Base-by-base conservation (phyloP, 176 grass and related monocot genomes). In the Oryza glaberrima region DNA sequence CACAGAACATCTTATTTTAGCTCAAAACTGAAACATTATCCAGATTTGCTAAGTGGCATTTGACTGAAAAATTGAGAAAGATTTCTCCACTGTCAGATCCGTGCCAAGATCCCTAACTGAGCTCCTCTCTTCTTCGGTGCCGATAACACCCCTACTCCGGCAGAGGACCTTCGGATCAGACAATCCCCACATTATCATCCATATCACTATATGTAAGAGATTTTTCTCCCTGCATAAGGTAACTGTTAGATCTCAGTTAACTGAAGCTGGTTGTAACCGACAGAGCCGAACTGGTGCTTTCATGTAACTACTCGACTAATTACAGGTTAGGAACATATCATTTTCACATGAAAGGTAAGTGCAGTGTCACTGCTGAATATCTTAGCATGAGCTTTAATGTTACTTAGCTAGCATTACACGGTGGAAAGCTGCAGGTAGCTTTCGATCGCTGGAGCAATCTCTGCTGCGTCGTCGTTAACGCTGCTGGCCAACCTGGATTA, bases 371-470 rank as follows among this genome's bases (percentile, higher is more conserved):
- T 12, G 17, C 40, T 70, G 75, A 72, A 78, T 65, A 65, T 79
- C 67, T 49, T 49, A 3, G 76, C 46, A 12, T 32, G 41, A 38
- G 41, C 67, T 26, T 49, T 46, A 35, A 30, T 45, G 65, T 34
- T 69, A 41, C 45, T 13, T 75, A 76, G 45, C 65, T 40, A 70
- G 30, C 46, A 70, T 49, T 49, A 19, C 67, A 73, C 19, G 54
- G 67, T 73, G 54, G 68, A 86, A 86, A 72, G 51, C 40, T 16
- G 19, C 52, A 7, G 0, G 83, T 72, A 49, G 76, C 68, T 73
- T 71, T 73, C 76, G 72, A 48, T 47, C 72, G 52, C 68, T 66
- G 3, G 76, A 66, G 56, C 84, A 1, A 51, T 72, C 83, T 22
- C 26, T 9, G 67, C 51, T 2, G 20, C 73, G 35, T 16, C 65